phyloP scores from a whole-genome alignment of 192 early-diverging fungal genomes.

The Kappamyces sp. region DNA sequence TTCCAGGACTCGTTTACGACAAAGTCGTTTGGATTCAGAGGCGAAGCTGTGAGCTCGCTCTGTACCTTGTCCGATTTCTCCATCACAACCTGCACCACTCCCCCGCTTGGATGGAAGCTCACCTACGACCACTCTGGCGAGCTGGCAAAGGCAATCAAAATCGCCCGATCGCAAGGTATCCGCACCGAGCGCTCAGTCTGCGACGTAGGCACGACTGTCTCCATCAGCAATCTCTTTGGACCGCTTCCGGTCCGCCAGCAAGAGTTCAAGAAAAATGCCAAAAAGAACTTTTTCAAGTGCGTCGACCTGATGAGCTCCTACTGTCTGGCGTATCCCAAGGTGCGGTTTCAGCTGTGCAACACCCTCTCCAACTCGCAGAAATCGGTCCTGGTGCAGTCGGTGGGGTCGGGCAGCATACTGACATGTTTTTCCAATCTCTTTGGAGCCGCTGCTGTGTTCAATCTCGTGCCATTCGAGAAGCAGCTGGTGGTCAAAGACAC shows the following conservation, averaged over 20 bases:
- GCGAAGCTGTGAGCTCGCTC: constrained; percentile 87
- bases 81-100: constrained; percentile 49
- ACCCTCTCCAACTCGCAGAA: not conserved
- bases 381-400: not conserved
- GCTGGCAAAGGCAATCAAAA: constrained; percentile 35
- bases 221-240: constrained; percentile 69
- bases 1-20: constrained; percentile 51
- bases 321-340: constrained; percentile 63
- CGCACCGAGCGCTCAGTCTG: constrained; percentile 13
- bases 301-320: constrained; percentile 78
- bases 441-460: constrained; percentile 3
- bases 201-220: constrained; percentile 71
- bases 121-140: constrained; percentile 64
- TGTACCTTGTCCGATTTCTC: constrained; percentile 66
- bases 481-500: not conserved
- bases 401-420: not conserved
- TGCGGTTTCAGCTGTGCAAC: constrained; percentile 44
- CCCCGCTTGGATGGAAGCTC: constrained; percentile 57
- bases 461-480: not conserved
- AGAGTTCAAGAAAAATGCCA: constrained; percentile 80
- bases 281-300: constrained; percentile 71
- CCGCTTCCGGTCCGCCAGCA: constrained; percentile 76
- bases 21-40: constrained; percentile 86
- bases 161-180: constrained; percentile 44
- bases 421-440: constrained; percentile 2